These are phyloP conservation scores for Colletotrichum filicis DNA, from an alignment of 2,329 filamentous ascomycete genomes.

Conservation along the genomic window DNA sequence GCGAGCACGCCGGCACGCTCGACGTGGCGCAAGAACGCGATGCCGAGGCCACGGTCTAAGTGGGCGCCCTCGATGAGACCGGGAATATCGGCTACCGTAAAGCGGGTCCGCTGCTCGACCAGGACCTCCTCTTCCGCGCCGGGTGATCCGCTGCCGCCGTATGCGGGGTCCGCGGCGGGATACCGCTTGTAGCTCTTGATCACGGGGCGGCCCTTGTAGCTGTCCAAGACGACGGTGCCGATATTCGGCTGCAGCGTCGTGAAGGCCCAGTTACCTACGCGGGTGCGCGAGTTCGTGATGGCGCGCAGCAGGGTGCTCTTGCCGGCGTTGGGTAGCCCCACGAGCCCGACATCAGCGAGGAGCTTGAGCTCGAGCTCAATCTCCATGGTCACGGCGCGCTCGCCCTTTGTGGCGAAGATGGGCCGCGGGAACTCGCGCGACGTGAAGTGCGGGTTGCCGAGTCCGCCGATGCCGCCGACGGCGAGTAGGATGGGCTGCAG, in stretches of 20 bases:
- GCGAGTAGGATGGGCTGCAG: constrained; percentile 86
- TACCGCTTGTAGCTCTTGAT: constrained; percentile 50
- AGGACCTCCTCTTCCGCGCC: constrained; percentile 57
- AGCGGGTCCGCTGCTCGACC: constrained; percentile 75
- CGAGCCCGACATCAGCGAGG: constrained; percentile 92
- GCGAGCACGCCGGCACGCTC: constrained; percentile 93
- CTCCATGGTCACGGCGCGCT: constrained; percentile 80
- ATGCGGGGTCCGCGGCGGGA: constrained; percentile 42
- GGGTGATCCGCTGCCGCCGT: constrained; percentile 39
- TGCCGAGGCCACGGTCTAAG: constrained; percentile 88
- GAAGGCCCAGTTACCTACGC: constrained; percentile 95
- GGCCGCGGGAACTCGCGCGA: constrained; percentile 80
- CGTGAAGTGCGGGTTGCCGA: constrained; percentile 94
- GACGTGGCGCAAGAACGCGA: constrained; percentile 93
- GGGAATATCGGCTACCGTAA: constrained; percentile 96
- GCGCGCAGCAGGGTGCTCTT: constrained; percentile 93
- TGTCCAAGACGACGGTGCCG: constrained; percentile 92
- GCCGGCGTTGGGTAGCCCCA: constrained; percentile 94
- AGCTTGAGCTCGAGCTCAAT: constrained; percentile 94
- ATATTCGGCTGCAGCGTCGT: constrained; percentile 96
- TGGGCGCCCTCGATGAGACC: constrained; percentile 94
- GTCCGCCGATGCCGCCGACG: constrained; percentile 86
- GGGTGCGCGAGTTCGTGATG: constrained; percentile 86
- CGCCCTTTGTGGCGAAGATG: constrained; percentile 89
- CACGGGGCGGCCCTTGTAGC: constrained; percentile 79